Percentiles rank a stretch among this genome's conserved stretches.
phyloP scores from a whole-genome alignment of 306 rosid species.

The Arachis stenosperma region DNA sequence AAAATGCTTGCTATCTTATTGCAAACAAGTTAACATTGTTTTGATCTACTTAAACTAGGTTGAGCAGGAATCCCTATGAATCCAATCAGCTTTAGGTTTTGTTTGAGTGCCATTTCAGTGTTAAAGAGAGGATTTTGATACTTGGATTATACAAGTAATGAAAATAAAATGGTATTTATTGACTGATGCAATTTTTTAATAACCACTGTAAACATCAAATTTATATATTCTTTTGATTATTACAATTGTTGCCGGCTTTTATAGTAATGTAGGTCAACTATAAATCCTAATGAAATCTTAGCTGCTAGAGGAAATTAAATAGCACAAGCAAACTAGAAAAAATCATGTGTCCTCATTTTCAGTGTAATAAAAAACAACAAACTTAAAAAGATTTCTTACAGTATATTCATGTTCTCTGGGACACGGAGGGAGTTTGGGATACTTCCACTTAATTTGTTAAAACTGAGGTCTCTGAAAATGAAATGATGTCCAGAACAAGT shows the following conservation, averaged over 20 bases:
- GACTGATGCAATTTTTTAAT: neutral
- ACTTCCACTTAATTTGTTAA: constrained; percentile 44
- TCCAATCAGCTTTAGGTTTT: neutral
- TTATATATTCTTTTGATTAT: neutral
- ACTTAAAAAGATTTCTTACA: constrained; percentile 37
- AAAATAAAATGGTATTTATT: neutral
- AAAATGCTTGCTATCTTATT: no score
- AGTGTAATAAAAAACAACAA: neutral
- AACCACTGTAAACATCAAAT: neutral
- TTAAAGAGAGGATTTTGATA: neutral
- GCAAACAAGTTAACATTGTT: neutral
- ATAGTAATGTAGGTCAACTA: neutral
- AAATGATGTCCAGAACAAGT: neutral
- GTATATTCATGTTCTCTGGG: constrained; percentile 29
- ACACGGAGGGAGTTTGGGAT: constrained; percentile 37
- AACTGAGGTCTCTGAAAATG: constrained; percentile 45
- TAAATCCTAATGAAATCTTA: neutral
- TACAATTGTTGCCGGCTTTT: neutral
- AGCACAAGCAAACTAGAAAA: neutral
- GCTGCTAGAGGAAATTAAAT: neutral
- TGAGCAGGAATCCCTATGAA: no score
- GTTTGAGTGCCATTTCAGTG: neutral
- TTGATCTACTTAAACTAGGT: neutral
- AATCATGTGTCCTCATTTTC: neutral
- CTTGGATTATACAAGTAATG: neutral